Evolutionary conservation across 1,284 basidiomycete species (phyloP).

Genomic region (Rhodotorula sp.): DNA sequence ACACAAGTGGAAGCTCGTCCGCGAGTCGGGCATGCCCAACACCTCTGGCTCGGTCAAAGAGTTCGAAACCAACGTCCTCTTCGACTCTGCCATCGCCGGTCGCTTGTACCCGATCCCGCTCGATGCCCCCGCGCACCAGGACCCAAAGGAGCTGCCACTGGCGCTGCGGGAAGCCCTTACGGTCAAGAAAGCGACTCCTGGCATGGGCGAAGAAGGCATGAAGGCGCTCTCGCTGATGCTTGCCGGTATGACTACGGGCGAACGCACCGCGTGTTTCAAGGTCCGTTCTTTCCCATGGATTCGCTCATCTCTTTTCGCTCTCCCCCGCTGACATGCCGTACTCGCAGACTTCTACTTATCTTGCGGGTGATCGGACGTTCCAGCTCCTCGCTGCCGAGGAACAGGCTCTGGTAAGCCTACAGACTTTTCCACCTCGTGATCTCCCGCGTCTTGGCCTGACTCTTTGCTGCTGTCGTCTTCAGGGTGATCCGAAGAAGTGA

Average conservation of each 20-base stretch:
- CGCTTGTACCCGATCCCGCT: constrained; percentile 23
- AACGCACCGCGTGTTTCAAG: constrained; percentile 7
- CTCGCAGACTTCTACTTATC: constrained; percentile 3
- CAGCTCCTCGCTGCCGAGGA: constrained; percentile 20
- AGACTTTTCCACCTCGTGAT: too few relatives aligned
- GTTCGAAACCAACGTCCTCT: constrained; percentile 19
- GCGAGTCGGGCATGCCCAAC: background rate
- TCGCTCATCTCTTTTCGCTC: too few relatives aligned
- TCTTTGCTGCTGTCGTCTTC: too few relatives aligned
- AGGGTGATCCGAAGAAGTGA: too few relatives aligned
- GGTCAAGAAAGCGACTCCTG: constrained; percentile 4
- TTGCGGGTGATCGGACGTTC: constrained; percentile 3
- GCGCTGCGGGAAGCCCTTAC: constrained; percentile 1
- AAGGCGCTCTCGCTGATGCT: constrained; percentile 21
- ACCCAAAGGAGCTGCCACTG: background rate
- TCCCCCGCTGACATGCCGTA: background rate
- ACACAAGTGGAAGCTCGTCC: constrained; percentile 27
- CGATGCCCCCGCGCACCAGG: background rate
- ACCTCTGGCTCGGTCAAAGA: background rate
- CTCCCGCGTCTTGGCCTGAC: too few relatives aligned
- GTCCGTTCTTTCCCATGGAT: background rate
- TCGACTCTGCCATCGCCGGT: constrained; percentile 21
- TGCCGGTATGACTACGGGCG: constrained; percentile 7
- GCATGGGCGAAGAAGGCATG: constrained; percentile 28
- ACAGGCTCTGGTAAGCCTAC: constrained; percentile 2